A percentile compares a stretch with the other conserved stretches of the same genome.
Evolutionary conservation across 2,329 filamentous ascomycete species (phyloP).

Genomic region (Penicillium thymicola): DNA sequence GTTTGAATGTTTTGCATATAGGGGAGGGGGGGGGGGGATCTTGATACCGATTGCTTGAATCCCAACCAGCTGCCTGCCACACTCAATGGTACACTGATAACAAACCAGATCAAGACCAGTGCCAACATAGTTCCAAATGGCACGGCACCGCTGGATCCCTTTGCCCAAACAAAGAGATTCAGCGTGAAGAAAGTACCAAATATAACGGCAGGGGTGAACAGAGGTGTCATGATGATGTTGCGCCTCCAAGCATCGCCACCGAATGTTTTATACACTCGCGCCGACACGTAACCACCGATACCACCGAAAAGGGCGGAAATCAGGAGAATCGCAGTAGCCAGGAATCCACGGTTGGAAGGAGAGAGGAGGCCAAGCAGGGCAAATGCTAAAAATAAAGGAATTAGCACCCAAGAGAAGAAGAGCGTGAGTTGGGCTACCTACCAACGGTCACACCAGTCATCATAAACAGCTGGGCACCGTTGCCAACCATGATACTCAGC

Average conservation of each 20-base stretch:
- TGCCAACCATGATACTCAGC: slow-evolving; percentile 83
- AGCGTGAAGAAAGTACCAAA: slow-evolving; percentile 89
- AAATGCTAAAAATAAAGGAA: slow-evolving; percentile 53
- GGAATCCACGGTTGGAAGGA: slow-evolving; percentile 88
- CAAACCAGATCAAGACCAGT: slow-evolving; percentile 89
- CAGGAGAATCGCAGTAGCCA: slow-evolving; percentile 89
- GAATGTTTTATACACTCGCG: slow-evolving; percentile 91
- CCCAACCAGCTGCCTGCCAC: slow-evolving; percentile 89
- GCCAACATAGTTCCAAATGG: slow-evolving; percentile 97
- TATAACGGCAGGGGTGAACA: slow-evolving; percentile 80
- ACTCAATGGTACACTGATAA: slow-evolving; percentile 90
- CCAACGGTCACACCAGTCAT: slow-evolving; percentile 92
- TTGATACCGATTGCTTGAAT: slow-evolving; percentile 63
- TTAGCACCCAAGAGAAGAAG: slow-evolving; percentile 5
- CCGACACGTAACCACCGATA: slow-evolving; percentile 84
- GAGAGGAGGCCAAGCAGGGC: slow-evolving; percentile 92
- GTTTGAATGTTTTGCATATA: too few relatives aligned
- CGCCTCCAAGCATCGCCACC: slow-evolving; percentile 91
- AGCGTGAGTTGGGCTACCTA: slow-evolving; percentile 30
- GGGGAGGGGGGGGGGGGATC: not conserved
- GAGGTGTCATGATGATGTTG: slow-evolving; percentile 83
- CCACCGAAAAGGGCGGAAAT: slow-evolving; percentile 92
- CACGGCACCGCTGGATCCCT: slow-evolving; percentile 86
- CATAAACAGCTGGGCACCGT: slow-evolving; percentile 92
- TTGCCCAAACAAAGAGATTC: slow-evolving; percentile 94